A percentile compares a stretch with the other conserved stretches of the same genome.
Evolutionary conservation across 805 yeast genomes (phyloP).

Genomic region (Candida pini): DNA sequence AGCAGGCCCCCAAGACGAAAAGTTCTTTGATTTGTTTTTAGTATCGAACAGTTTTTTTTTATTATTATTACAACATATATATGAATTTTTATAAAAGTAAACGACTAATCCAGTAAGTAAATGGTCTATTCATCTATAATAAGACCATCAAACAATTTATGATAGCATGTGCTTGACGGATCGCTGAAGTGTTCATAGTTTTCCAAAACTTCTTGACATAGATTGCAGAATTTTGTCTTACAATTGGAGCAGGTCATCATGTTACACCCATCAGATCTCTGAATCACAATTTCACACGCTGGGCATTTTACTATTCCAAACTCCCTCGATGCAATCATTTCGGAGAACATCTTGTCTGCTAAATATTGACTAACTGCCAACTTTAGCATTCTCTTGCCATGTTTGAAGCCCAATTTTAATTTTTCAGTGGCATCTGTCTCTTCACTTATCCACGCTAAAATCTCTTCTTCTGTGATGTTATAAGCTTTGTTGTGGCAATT

Average conservation of each 20-base stretch:
- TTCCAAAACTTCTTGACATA: slow-evolving; percentile 42
- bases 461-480: slow-evolving; percentile 33
- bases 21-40: neutral
- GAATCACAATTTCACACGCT: slow-evolving; percentile 41
- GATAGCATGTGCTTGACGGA: slow-evolving; percentile 39
- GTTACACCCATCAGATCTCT: slow-evolving; percentile 59
- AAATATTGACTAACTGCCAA: slow-evolving; percentile 38
- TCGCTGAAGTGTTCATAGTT: slow-evolving; percentile 46
- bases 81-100: neutral
- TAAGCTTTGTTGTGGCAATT: slow-evolving; percentile 34
- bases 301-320: slow-evolving; percentile 48
- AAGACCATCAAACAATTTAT: slow-evolving; percentile 49
- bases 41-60: neutral
- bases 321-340: slow-evolving; percentile 36
- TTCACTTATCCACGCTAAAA: slow-evolving; percentile 30
- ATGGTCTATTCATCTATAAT: slow-evolving; percentile 21
- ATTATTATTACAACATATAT: neutral
- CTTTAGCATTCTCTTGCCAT: slow-evolving; percentile 40
- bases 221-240: slow-evolving; percentile 42
- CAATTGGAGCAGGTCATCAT: slow-evolving; percentile 55
- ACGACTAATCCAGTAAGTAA: neutral
- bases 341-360: slow-evolving; percentile 43
- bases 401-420: slow-evolving; percentile 26
- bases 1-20: slow-evolving; percentile 22
- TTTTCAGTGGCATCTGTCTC: slow-evolving; percentile 30